Percentiles rank a stretch among this genome's conserved stretches.
Conservation (phyloP, 208 protist genomes). For the Herpetomonas samuelpessoai region DNA sequence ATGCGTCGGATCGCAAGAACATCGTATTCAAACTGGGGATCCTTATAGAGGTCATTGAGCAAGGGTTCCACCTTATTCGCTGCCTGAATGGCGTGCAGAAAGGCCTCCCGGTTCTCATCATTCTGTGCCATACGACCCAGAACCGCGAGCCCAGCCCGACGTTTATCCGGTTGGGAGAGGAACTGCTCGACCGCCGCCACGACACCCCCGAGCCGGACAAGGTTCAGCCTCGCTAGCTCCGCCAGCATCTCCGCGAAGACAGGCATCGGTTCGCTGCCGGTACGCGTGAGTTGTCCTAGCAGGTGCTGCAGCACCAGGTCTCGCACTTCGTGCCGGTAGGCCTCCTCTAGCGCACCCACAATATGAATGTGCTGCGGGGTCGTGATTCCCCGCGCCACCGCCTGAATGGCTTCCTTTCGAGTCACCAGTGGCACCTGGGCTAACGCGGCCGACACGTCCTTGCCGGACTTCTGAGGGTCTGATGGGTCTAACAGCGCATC, state of each 20-base stretch:
- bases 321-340: slow-evolving; percentile 40
- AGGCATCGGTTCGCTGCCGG: slow-evolving; percentile 19
- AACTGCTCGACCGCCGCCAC: slow-evolving; percentile 48
- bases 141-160: slow-evolving; percentile 40
- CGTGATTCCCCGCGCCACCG: slow-evolving; percentile 40
- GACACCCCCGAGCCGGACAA: slow-evolving; percentile 54
- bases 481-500: slow-evolving; percentile 23
- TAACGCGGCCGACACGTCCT: slow-evolving; percentile 10
- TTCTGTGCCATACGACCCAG: slow-evolving; percentile 51
- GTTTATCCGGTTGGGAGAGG: slow-evolving; percentile 32
- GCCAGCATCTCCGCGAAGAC: slow-evolving; percentile 45
- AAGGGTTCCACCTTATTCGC: slow-evolving; percentile 15
- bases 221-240: slow-evolving; percentile 44
- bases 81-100: slow-evolving; percentile 34
- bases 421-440: slow-evolving; percentile 6
- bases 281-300: slow-evolving; percentile 32
- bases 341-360: slow-evolving; percentile 31
- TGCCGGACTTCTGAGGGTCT: slow-evolving; percentile 12
- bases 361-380: slow-evolving; percentile 54
- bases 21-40: slow-evolving; percentile 63
- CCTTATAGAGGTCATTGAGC: slow-evolving; percentile 43
- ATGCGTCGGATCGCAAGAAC: slow-evolving; percentile 53
- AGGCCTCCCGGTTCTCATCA: slow-evolving; percentile 13
- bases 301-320: slow-evolving; percentile 57
- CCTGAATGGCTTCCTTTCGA: slow-evolving; percentile 12